Conservation (phyloP, 192 early-diverging fungal genomes). For the Linnemannia exigua region DNA sequence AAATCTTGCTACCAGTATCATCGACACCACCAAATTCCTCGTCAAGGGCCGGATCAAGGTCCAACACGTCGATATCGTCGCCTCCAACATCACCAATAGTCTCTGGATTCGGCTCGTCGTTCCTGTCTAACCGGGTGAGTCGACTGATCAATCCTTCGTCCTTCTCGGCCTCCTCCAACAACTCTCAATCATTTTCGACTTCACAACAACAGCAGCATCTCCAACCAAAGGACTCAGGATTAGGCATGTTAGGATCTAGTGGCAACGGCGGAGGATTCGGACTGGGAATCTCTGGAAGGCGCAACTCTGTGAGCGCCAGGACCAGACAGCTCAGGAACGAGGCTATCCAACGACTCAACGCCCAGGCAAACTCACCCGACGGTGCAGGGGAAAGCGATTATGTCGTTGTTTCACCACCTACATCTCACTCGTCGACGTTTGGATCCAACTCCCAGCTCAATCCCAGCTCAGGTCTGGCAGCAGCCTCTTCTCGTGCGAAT, state of each 20-base stretch:
- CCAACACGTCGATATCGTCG: conserved; percentile 56
- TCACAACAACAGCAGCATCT: conserved; percentile 11
- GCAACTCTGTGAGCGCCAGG: conserved; percentile 24
- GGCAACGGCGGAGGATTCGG: conserved; percentile 13
- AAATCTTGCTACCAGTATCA: conserved; percentile 64
- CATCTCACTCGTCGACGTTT: background rate
- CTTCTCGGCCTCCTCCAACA: background rate
- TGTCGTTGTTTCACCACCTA: background rate
- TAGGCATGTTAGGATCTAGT: conserved; percentile 3
- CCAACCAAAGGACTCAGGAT: background rate
- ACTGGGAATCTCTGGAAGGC: conserved; percentile 27
- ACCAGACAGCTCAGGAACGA: conserved; percentile 47
- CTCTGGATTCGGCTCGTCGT: conserved; percentile 36
- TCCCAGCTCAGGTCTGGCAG: conserved; percentile 9
- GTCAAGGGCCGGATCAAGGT: conserved; percentile 60
- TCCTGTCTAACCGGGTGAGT: conserved; percentile 42
- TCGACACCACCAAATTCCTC: background rate
- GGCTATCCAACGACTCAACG: conserved; percentile 47
- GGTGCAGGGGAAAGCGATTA: background rate
- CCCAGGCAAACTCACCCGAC: conserved; percentile 7
- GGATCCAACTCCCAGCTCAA: background rate
- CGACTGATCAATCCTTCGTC: conserved; percentile 41
- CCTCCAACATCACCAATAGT: conserved; percentile 34
- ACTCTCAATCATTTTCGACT: background rate
- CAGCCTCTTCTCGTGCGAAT: background rate